Evolutionary conservation across 2,329 filamentous ascomycete species (phyloP), one percentile per base, ranked within the genome.

Genomic region (Conoideocrella luteorostrata): DNA sequence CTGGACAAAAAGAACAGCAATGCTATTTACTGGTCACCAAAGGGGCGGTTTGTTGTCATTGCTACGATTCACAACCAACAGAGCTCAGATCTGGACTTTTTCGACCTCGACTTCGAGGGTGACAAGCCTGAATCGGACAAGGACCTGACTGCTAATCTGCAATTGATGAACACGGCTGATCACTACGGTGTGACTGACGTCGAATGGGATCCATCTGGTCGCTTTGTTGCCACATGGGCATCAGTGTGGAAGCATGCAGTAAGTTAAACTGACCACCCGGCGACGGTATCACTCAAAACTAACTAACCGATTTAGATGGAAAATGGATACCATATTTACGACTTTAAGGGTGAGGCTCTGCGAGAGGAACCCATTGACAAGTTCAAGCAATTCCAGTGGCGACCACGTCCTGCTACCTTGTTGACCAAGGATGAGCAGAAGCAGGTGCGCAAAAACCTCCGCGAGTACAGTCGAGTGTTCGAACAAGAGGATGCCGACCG

Each of bases 1-100:
- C 75, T 95, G 44, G 93, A 98, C 58, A 97, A 97, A 82, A 97
- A 97, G 82, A 97, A 94, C 71, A 95, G 86, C 78, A 98, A 98
- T 62, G 90, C 88, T 52, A 98, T 98, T 61, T 97, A 97, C 80
- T 98, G 93, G 93, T 95, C 89, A 17, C 93, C 93, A 20, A 88
- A 84, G 65, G 93, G 93, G 43, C 84, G 93, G 39, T 98, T 98
- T 60, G 91, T 97, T 29, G 84, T 97, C 37, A 82, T 98, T 44
- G 93, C 89, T 43, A 94, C 93, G 10, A 88, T 98, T 42, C 82
- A 87, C 67, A 96, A 90, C 58, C 84, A 89, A 62, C 88, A 95
- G 67, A 91, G 84, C 69, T 95, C 88, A 52, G 93, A 98, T 51
- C 81, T 98, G 47, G 93, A 98, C 63, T 98, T 98, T 72, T 97